Evolutionary conservation across 257 asterid genomes (phyloP), one percentile per base, ranked within the genome.

Genomic region (Anisodus tanguticus): DNA sequence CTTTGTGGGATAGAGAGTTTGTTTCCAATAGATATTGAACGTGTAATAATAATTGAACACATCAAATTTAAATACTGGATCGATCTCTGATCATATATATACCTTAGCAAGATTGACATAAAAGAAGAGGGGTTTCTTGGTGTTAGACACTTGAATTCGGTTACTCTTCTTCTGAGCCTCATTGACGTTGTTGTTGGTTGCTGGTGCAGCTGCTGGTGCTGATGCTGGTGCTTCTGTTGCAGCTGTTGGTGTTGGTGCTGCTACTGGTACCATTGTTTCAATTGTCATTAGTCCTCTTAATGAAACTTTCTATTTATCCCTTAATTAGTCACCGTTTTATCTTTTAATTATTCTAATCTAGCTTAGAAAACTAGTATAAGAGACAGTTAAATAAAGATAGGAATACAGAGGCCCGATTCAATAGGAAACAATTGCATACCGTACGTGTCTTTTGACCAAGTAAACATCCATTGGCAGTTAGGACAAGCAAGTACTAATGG

Each of bases 91-190:
- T 1, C 53, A 2, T 16, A 16, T 26, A 82, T 17, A 5, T 39
- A 91, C 94, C 91, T 91, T 91, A 1, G 94, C 93, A 76, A 91
- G 93, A 79, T 91, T 91, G 87, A 91, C 94, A 55, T 91, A 91
- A 88, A 90, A 91, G 87, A 91, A 91, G 84, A 91, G 92, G 9
- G 94, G 94, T 74, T 91, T 90, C 89, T 91, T 91, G 16, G 93
- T 91, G 63, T 91, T 90, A 63, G 94, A 91, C 5, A 91, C 93
- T 83, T 90, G 94, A 87, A 91, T 91, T 83, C 91, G 89, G 72
- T 91, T 91, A 54, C 82, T 77, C 89, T 89, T 89, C 88, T 82
- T 91, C 74, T 76, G 87, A 10, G 87, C 87, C 6, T 88, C 88
- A 68, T 9, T 76, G 76, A 83, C 85, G 53, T 67, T 39, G 68